Evolutionary conservation across 768 basidiomycete species (phyloP), one percentile per base, ranked within the genome.

Genomic region (Collybia nuda): DNA sequence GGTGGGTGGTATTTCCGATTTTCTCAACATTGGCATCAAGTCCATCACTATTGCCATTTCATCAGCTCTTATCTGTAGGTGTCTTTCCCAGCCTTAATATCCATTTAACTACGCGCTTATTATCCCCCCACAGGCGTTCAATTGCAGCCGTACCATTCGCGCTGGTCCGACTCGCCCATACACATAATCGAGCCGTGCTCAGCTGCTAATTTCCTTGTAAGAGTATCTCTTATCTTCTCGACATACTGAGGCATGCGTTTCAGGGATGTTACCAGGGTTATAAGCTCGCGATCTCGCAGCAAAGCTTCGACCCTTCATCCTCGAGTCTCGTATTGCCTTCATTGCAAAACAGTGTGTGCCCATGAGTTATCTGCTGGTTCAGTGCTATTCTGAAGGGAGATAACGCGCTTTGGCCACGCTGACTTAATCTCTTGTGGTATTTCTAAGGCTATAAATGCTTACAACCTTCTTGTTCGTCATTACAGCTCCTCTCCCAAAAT

Each of bases 371-470:
- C 8, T 19, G 12, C 26, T 48, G 38, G 36, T 39, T 15, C 39
- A 26, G 38, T 40, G 17, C 35, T 41, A 38, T 21, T 35, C 52
- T 50, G 39, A 53, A 42, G 52, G 52, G 52, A 43, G 48, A 49
- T 49, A 53, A 44, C 42, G 39, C 48, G 47, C 38, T 44, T 44
- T 40, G 47, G 17, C 12, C 46, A 39, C 46, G 46, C 48, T 53
- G 47, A 42, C 42, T 38, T 47, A 43, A 42, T 41, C 46, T 40
- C 36, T 47, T 24, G 24, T 21, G 36, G 28, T 40, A 43, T 43
- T 22, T 53, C 28, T 11, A 21, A 43, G 26, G 40, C 45, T 21
- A 39, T 47, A 47, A 24, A 47, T 47, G 39, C 46, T 47, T 39
- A 47, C 46, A 39, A 18, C 37, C 24, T 47, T 37, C 35, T 32